A percentile compares a stretch with the other conserved stretches of the same genome.
Conservation (phyloP, 768 basidiomycete species). For the Amanita rimosa region DNA sequence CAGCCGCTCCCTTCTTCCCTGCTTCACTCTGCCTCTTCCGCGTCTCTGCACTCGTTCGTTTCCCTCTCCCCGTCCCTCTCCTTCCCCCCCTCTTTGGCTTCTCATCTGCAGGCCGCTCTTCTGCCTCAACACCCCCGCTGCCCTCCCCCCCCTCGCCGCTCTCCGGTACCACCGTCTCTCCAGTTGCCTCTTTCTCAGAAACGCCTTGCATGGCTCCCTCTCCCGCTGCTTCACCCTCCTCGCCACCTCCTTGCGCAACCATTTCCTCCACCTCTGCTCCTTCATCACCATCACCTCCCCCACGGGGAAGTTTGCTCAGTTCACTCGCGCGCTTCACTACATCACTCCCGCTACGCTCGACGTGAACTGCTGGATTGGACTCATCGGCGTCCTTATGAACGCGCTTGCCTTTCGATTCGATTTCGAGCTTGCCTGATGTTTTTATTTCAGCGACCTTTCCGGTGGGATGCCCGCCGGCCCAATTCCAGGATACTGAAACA, state of each 20-base stretch:
- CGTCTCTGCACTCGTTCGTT: not conserved
- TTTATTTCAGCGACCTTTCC: constrained; percentile 17
- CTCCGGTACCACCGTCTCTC: not conserved
- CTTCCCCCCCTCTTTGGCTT: constrained; percentile 3
- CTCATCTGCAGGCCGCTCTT: constrained; percentile 1
- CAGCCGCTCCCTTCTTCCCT: not conserved
- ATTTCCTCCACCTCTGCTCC: not conserved
- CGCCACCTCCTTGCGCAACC: constrained; percentile 1
- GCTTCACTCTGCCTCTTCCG: constrained; percentile 1
- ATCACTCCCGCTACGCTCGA: constrained; percentile 15
- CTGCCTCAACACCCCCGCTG: not conserved
- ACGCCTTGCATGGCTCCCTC: too few relatives aligned
- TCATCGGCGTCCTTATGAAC: constrained; percentile 18
- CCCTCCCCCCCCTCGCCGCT: not conserved
- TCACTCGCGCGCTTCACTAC: constrained; percentile 20
- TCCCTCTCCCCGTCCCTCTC: not conserved
- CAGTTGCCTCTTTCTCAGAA: too few relatives aligned
- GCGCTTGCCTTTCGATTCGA: constrained; percentile 15
- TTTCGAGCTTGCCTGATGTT: constrained; percentile 16
- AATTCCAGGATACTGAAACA: constrained; percentile 18
- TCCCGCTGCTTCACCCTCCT: not conserved
- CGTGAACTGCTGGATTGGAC: constrained; percentile 18
- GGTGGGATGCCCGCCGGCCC: constrained; percentile 12
- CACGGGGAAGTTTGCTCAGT: constrained; percentile 13
- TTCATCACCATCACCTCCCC: not conserved